Evolutionary conservation across 2,329 filamentous ascomycete species (phyloP), one percentile per base, ranked within the genome.

Genomic region (Verticillium longisporum): DNA sequence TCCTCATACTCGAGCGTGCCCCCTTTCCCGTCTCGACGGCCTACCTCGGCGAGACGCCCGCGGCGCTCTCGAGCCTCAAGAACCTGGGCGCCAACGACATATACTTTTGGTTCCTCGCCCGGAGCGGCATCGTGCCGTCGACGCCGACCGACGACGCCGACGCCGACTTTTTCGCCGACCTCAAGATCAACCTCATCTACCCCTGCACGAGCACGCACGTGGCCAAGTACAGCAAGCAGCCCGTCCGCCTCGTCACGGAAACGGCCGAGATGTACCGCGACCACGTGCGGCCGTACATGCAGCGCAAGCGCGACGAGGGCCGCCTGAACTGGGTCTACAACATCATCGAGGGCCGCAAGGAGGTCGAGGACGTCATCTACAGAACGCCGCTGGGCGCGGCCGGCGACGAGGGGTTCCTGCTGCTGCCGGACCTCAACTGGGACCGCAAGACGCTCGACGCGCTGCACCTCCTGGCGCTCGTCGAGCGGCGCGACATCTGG

Each of bases 11-110:
- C 63, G 94, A 98, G 73, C 90, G 95, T 56, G 91, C 93, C 2
- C 91, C 94, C 6, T 96, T 98, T 71, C 86, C 91, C 34, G 83
- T 84, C 13, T 85, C 87, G 32, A 69, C 81, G 10, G 75, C 79
- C 56, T 88, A 89, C 68, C 83, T 97, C 3, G 77, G 78, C 59
- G 77, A 82, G 6, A 82, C 96, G 65, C 82, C 90, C 4, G 75
- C 78, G 14, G 85, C 85, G 38, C 84, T 98, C 31, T 81, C 84
- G 2, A 83, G 86, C 56, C 81, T 98, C 67, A 84, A 87, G 64
- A 96, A 95, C 69, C 85, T 99, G 13, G 93, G 94, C 63, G 89
- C 91, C 66, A 99, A 99, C 73, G 95, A 99, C 75, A 90, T 99
- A 68, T 99, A 99, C 78, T 85, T 87, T 71, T 99, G 95, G 95